A percentile compares a stretch with the other conserved stretches of the same genome.
phyloP scores from a whole-genome alignment of 495 filamentous ascomycete species.

The Neurospora tetrasperma region DNA sequence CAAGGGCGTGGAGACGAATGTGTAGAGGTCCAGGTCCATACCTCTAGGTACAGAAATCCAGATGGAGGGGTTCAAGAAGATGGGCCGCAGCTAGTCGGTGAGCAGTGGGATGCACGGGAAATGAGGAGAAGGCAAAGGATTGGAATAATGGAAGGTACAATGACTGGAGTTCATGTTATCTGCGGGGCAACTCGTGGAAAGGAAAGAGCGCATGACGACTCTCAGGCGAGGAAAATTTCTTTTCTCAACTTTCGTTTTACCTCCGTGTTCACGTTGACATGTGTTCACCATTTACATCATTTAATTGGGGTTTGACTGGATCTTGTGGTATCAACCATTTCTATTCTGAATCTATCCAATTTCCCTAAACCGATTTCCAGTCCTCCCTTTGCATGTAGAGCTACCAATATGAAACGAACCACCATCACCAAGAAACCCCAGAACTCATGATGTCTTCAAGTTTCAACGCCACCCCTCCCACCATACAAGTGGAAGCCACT shows the following conservation, averaged over 20 bases:
- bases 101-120: not conserved
- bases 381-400: too few relatives aligned
- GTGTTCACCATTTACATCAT: not conserved
- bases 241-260: not conserved
- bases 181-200: not conserved
- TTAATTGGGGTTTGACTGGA: not conserved
- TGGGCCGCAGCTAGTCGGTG: not conserved
- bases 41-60: too few relatives aligned
- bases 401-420: not conserved
- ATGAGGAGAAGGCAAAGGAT: not conserved
- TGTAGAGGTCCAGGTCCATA: too few relatives aligned
- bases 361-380: not conserved
- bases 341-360: not conserved
- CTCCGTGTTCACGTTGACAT: not conserved
- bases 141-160: not conserved
- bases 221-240: not conserved
- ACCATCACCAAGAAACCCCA: not conserved
- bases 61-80: not conserved
- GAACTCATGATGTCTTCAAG: not conserved
- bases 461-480: not conserved
- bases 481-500: not conserved
- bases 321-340: not conserved
- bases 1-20: conserved; percentile 19
- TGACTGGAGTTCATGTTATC: not conserved
- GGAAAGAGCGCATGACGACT: not conserved